Conservation (phyloP, 495 filamentous ascomycete genomes). For the Daldinia grandis region DNA sequence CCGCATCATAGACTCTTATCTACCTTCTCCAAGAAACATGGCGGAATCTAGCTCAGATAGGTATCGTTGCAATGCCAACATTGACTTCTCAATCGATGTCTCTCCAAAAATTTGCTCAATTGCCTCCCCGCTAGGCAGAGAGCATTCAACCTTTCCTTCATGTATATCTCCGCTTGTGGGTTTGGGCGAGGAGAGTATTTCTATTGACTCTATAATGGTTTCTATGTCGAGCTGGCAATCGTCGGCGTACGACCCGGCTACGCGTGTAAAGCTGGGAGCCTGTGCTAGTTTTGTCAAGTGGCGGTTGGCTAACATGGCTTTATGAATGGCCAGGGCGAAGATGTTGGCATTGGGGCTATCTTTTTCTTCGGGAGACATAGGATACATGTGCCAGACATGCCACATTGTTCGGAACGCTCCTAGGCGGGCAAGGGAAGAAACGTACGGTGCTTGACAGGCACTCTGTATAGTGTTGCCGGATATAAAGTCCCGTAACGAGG, state of each 20-base stretch:
- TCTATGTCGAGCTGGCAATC: constrained; percentile 38
- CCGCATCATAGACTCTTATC: not conserved
- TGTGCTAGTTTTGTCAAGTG: not conserved
- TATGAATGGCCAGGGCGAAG: constrained; percentile 20
- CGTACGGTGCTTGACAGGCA: constrained; percentile 10
- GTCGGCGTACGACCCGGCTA: not conserved
- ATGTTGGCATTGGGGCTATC: not conserved
- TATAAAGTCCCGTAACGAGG: constrained; percentile 13
- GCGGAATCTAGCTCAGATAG: not conserved
- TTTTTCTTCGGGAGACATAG: not conserved
- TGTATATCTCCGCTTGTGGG: not conserved
- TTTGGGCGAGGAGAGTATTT: not conserved
- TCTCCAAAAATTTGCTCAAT: constrained; percentile 22
- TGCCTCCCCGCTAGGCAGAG: not conserved
- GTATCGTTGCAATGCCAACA: constrained; percentile 24
- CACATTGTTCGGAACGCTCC: constrained; percentile 43
- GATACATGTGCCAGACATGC: constrained; percentile 28
- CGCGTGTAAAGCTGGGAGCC: constrained; percentile 7
- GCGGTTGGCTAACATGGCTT: constrained; percentile 10
- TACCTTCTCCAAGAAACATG: not conserved
- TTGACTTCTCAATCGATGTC: constrained; percentile 12
- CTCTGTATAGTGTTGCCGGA: not conserved
- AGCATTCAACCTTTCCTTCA: not conserved
- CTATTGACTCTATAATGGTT: constrained; percentile 21
- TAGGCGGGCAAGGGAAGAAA: constrained; percentile 37